A percentile compares a stretch with the other conserved stretches of the same genome.
phyloP scores from a whole-genome alignment of 768 basidiomycete genomes.

The Rhizopogon rudus region DNA sequence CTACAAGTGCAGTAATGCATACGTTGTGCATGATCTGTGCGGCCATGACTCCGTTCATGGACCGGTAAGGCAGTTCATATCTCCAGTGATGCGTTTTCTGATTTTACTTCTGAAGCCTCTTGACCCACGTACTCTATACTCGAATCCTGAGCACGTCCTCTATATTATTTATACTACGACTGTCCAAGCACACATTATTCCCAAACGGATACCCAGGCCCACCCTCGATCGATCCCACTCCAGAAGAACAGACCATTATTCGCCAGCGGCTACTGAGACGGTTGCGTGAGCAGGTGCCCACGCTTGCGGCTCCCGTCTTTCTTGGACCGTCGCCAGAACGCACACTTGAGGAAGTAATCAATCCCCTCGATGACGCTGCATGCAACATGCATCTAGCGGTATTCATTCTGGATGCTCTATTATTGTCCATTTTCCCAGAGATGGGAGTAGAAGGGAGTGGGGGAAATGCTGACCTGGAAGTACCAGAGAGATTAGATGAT shows the following conservation, averaged over 20 bases:
- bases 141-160: conserved; percentile 48
- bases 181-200: conserved; percentile 70
- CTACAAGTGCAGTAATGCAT: conserved; percentile 42
- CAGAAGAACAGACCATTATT: conserved; percentile 66
- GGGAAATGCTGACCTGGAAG: neutral
- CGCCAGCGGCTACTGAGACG: conserved; percentile 36
- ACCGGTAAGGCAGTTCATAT: conserved; percentile 40
- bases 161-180: conserved; percentile 47
- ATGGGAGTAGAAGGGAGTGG: conserved; percentile 33
- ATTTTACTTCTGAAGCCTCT: conserved; percentile 40
- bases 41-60: conserved; percentile 50
- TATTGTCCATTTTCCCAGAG: conserved; percentile 78
- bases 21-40: conserved; percentile 41
- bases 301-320: conserved; percentile 35
- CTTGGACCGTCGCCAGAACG: conserved; percentile 48
- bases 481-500: conserved; percentile 1
- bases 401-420: conserved; percentile 65
- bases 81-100: neutral
- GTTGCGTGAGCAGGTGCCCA: conserved; percentile 37
- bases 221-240: conserved; percentile 65
- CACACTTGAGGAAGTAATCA: conserved; percentile 51
- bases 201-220: conserved; percentile 86
- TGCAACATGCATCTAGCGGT: conserved; percentile 82
- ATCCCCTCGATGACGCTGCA: conserved; percentile 51
- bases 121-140: conserved; percentile 61